These are phyloP conservation scores for Lentinus polychrous DNA, from an alignment of 1,284 basidiomycete species.

Conservation along the genomic window DNA sequence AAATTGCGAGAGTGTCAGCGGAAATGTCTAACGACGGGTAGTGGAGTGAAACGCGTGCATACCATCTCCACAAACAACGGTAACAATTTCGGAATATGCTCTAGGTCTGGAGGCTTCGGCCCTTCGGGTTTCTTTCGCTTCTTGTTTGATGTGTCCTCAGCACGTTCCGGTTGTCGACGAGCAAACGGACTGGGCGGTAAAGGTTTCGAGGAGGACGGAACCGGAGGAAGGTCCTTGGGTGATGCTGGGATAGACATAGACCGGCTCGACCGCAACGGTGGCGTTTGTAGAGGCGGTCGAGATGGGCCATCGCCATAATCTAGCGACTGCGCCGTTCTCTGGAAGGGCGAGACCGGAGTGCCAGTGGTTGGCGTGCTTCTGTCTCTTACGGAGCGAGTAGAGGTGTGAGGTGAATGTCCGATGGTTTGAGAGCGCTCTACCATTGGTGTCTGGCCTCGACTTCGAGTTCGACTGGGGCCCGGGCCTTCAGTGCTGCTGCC, in stretches of 20 bases:
- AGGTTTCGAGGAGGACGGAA: conserved; percentile 4
- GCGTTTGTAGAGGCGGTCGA: conserved; percentile 8
- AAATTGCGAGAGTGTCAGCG: neutral
- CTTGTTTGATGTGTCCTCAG: conserved; percentile 7
- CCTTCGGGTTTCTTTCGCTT: conserved; percentile 30
- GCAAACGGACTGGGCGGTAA: neutral
- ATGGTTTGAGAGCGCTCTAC: conserved; percentile 23
- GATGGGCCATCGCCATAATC: conserved; percentile 7
- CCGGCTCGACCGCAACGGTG: conserved; percentile 6
- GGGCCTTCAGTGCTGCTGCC: conserved; percentile 25
- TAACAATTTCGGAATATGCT: conserved; percentile 68
- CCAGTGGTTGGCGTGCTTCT: no score
- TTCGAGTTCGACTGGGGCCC: conserved; percentile 14
- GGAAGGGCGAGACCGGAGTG: conserved; percentile 7
- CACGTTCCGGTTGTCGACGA: neutral
- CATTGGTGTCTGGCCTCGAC: conserved; percentile 4
- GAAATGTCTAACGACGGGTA: conserved; percentile 9
- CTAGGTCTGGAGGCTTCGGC: conserved; percentile 72
- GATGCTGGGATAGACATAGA: conserved; percentile 6
- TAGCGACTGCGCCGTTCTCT: conserved; percentile 11
- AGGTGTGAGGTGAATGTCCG: conserved; percentile 15
- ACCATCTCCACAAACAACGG: conserved; percentile 90
- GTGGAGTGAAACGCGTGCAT: conserved; percentile 25
- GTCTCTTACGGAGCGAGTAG: neutral
- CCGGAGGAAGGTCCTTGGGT: conserved; percentile 8